Evolutionary conservation across 306 rosid species (phyloP), one percentile per base, ranked within the genome.

Genomic region (Mimosa bimucronata): DNA sequence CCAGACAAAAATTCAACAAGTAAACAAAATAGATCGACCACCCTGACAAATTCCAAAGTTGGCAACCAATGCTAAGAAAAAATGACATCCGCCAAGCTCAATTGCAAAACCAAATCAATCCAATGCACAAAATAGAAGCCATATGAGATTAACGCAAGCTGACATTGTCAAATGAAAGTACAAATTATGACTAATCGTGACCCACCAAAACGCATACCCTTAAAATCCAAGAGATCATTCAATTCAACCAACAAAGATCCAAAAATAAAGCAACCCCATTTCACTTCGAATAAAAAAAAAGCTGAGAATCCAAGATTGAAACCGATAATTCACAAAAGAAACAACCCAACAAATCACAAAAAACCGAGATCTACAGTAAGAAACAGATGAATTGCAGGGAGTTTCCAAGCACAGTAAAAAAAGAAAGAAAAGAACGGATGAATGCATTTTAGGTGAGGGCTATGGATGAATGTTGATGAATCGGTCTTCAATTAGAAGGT

Each of bases 311-410:
- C 55, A 53, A 58, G 21, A 18, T n/a, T 40, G 38, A 19, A 77
- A 60, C 28, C 26, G 23, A 31, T 2, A 37, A 71, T 58, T 46
- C 68, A 60, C 50, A 60, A 7, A 50, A 23, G n/a, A 72, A 73
- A 62, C 80, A 65, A 72, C 42, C n/a, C 77, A 52, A 72, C n/a
- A 50, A 62, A 25, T 58, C 37, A 6, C 21, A n/a, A 15, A 25
- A 15, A 15, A 79, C 18, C 28, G 53, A 37, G 77, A 84, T 64
- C 88, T 69, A 58, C 44, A 67, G 85, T 77, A n/a, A 37, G 15
- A 25, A 66, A 66, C 5, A 10, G 52, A 62, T 21, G 34, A 45
- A 81, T 26, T 6, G 16, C 29, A 37, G n/a, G n/a, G 40, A 50
- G 37, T 9, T n/a, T 71, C 30, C 67, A 57, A 25, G 57, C 16